Evolutionary conservation across 2,329 filamentous ascomycete species (phyloP), one percentile per base, ranked within the genome.

Genomic region (Aureobasidium sp.): DNA sequence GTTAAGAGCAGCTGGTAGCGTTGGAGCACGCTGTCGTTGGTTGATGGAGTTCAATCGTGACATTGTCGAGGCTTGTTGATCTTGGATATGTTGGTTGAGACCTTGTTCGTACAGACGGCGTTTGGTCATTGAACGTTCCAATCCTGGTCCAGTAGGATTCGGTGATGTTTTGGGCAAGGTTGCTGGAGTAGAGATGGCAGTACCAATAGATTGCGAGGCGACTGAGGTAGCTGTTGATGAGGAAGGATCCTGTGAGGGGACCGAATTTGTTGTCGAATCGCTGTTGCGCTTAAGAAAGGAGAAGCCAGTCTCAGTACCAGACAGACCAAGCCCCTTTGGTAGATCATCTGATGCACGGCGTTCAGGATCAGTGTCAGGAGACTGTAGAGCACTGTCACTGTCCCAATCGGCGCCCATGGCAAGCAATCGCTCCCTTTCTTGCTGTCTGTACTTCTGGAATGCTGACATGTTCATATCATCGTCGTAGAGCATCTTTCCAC

Each of bases 91-190:
- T 68, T 92, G 87, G 53, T 86, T 88, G 16, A 95, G 78, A 0
- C 88, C 88, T 65, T 90, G 89, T 65, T 95, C 92, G 69, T 96
- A 97, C 1, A 96, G 78, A 49, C 91, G 82, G 57, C 88, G 84
- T 65, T 92, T 89, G 1, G 86, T 88, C 4, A 86, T 82, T 42
- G 80, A 85, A 59, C 87, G 83, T 61, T 91, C 88, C 0, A 85
- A 69, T 8, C 62, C 69, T 3, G 73, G 68, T 25, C 69, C 68
- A 5, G 63, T 69, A 62, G 67, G 69, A 61, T 69, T 70, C 64
- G 65, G 67, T 44, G 69, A 61, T 32, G 61, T 70, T 37, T 59
- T 67, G 32, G 63, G 67, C 45, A 66, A 65, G 66, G 72, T 9
- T 67, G 75, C 67, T 1, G 76, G 76, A 25, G 76, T 48, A 71